Percentiles rank a stretch among this genome's conserved stretches.
phyloP scores from a whole-genome alignment of 805 yeast genomes.

The Ogataea nakhonphanomensis region DNA sequence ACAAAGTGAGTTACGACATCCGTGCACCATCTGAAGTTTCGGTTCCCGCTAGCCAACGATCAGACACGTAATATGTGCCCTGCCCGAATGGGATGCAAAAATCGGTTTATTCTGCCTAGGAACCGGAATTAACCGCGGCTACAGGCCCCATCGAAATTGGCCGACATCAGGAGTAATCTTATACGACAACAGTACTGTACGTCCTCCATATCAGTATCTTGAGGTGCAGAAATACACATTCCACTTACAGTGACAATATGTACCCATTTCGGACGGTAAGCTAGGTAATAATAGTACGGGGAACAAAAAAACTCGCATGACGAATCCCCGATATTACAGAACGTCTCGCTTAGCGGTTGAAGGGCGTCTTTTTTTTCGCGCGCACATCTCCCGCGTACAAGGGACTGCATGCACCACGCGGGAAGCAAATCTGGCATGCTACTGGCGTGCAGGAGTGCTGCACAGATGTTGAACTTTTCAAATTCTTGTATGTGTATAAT shows the following conservation, averaged over 20 bases:
- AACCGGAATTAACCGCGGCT: too few relatives aligned
- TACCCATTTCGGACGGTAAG: too few relatives aligned
- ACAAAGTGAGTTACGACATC: not conserved
- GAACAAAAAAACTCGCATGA: too few relatives aligned
- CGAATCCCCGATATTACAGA: too few relatives aligned
- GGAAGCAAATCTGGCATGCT: slow-evolving; percentile 11
- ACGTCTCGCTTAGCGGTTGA: not conserved
- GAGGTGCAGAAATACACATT: too few relatives aligned
- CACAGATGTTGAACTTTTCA: slow-evolving; percentile 8
- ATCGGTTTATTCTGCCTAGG: too few relatives aligned
- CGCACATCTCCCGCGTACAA: slow-evolving; percentile 2
- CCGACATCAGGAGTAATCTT: too few relatives aligned
- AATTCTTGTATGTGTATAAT: slow-evolving; percentile 7
- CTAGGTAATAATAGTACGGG: too few relatives aligned
- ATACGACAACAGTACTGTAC: too few relatives aligned
- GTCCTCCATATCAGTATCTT: too few relatives aligned
- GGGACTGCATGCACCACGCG: slow-evolving; percentile 12
- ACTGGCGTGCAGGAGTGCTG: slow-evolving; percentile 12
- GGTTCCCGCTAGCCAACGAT: not conserved
- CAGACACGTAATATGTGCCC: slow-evolving; percentile 8
- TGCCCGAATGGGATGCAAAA: not conserved
- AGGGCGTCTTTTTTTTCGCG: slow-evolving; percentile 3
- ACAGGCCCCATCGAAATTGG: too few relatives aligned
- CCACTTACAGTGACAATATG: too few relatives aligned
- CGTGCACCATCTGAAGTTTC: slow-evolving; percentile 3